Conservation (phyloP, 106 monocot species). For the Narthecium ossifragum region DNA sequence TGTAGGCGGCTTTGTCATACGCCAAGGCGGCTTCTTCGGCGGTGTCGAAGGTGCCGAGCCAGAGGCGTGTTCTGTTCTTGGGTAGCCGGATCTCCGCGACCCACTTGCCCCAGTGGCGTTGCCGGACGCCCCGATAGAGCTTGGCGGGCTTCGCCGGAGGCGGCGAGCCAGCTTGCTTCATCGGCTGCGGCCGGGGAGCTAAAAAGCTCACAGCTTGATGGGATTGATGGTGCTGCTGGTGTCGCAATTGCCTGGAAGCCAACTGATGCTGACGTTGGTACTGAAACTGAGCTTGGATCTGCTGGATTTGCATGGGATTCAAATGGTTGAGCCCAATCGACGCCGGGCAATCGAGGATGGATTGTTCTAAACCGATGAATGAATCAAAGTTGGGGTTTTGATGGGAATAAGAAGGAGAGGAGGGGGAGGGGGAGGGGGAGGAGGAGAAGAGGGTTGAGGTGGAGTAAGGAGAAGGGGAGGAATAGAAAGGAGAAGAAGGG, state of each 20-base stretch:
- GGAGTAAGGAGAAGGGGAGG: not conserved
- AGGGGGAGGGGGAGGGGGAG: not conserved
- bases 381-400: not conserved
- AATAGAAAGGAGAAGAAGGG: constrained; percentile 3
- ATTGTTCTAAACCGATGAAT: not conserved
- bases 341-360: not conserved
- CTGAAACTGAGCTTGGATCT: constrained; percentile 35
- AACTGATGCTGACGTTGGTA: constrained; percentile 29
- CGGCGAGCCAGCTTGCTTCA: constrained; percentile 24
- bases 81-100: constrained; percentile 75
- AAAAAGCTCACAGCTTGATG: constrained; percentile 6
- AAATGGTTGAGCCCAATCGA: constrained; percentile 25
- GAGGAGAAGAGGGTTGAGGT: not conserved
- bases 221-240: not conserved
- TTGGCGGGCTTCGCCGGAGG: constrained; percentile 25
- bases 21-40: constrained; percentile 65
- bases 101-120: constrained; percentile 85
- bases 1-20: constrained; percentile 59
- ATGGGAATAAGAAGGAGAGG: not conserved
- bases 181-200: constrained; percentile 18
- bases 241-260: constrained; percentile 13
- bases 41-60: constrained; percentile 77
- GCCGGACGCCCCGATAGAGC: constrained; percentile 73
- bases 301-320: constrained; percentile 27
- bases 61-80: constrained; percentile 52